A percentile compares a stretch with the other conserved stretches of the same genome.
These are phyloP conservation scores for Aspergillus pseudotamarii DNA, from an alignment of 2,329 filamentous ascomycete species.

Conservation along the genomic window DNA sequence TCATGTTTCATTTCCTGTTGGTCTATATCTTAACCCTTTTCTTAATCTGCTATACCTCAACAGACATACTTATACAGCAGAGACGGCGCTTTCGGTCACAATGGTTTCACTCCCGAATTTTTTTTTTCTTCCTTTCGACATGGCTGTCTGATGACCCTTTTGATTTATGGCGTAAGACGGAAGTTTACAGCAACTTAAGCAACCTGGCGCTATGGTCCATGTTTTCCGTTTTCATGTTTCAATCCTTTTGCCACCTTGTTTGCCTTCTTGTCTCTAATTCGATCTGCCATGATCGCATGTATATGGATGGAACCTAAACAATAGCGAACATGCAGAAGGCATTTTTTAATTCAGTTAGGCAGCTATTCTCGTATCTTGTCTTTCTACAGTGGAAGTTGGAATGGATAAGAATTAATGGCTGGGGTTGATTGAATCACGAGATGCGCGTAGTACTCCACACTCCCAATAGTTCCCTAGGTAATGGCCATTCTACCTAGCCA, in stretches of 20 bases:
- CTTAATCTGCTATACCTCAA: neutral
- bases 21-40: neutral
- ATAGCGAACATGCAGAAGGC: neutral
- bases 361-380: neutral
- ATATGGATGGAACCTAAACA: constrained; percentile 1
- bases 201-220: constrained; percentile 3
- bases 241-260: neutral
- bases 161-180: constrained; percentile 2
- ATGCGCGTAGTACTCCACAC: too few relatives aligned
- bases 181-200: neutral
- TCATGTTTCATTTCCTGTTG: neutral
- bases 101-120: neutral
- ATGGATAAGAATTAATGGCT: neutral
- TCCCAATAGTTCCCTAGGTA: too few relatives aligned
- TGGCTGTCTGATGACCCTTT: constrained; percentile 1
- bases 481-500: too few relatives aligned
- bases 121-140: neutral
- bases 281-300: neutral
- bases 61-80: neutral
- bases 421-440: neutral
- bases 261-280: constrained; percentile 7
- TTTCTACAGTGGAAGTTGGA: neutral
- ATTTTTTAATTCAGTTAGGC: neutral
- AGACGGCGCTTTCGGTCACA: neutral
- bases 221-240: neutral